Evolutionary conservation across 768 basidiomycete genomes (phyloP).

Genomic region (Xanthoconium stramineum): DNA sequence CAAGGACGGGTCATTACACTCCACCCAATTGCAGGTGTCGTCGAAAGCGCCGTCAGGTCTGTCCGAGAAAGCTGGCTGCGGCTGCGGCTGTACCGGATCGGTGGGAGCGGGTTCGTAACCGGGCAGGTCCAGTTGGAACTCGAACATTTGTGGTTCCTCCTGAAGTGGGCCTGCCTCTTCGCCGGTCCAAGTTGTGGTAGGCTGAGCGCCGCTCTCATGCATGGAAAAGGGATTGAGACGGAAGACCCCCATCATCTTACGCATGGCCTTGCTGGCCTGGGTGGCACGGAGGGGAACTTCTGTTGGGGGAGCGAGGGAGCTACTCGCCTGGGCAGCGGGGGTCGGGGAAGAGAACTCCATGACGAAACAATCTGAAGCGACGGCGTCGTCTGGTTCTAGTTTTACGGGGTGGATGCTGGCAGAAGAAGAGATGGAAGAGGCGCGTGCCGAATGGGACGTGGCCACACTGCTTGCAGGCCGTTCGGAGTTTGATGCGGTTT

Average conservation of each 20-base stretch:
- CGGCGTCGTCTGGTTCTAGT: conserved; percentile 29
- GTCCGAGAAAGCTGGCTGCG: conserved; percentile 7
- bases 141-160: conserved; percentile 58
- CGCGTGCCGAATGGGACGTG: conserved; percentile 34
- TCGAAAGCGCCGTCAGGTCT: conserved; percentile 18
- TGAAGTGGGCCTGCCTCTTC: conserved; percentile 58
- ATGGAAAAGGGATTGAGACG: conserved; percentile 74
- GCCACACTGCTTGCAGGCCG: conserved; percentile 33
- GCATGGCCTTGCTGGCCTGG: conserved; percentile 67
- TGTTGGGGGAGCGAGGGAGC: conserved; percentile 49
- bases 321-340: conserved; percentile 33
- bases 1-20: conserved; percentile 17
- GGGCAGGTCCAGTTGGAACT: conserved; percentile 55
- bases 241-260: conserved; percentile 74
- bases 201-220: conserved; percentile 47
- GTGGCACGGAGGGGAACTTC: conserved; percentile 76
- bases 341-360: conserved; percentile 33
- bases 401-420: conserved; percentile 29
- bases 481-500: conserved; percentile 34
- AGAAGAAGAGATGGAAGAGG: conserved; percentile 33
- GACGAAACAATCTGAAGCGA: conserved; percentile 30
- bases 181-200: conserved; percentile 42
- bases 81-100: conserved; percentile 19
- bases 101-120: conserved; percentile 22
- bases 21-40: conserved; percentile 22